These are phyloP conservation scores for Dendrostoma leiphaemia DNA, from an alignment of 2,329 filamentous ascomycete species.

Conservation along the genomic window DNA sequence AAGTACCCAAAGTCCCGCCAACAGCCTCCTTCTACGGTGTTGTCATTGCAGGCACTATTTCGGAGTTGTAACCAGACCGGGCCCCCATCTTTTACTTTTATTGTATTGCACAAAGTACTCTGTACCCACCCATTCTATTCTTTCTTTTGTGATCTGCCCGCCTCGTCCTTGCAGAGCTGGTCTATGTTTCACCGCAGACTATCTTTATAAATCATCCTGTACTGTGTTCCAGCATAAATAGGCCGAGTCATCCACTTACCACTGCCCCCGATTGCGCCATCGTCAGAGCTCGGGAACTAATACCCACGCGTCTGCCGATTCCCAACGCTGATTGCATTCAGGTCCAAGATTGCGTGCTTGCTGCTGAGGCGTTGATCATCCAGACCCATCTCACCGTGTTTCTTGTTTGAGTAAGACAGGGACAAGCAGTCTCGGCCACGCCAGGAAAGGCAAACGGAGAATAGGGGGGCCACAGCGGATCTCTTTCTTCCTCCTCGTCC, in stretches of 20 bases:
- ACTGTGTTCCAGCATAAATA: conserved; percentile 4
- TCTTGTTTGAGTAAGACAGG: conserved; percentile 14
- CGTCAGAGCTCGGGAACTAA: conserved; percentile 1
- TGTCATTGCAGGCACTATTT: too few relatives aligned
- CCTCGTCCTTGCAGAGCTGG: not conserved
- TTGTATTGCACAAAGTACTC: too few relatives aligned
- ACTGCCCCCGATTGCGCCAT: conserved; percentile 14
- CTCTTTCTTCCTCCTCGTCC: not conserved
- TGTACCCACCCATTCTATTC: too few relatives aligned
- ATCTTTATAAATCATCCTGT: not conserved
- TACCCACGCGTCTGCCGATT: conserved; percentile 8
- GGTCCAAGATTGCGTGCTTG: conserved; percentile 17
- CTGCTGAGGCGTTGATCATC: conserved; percentile 10
- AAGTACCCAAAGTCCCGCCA: too few relatives aligned
- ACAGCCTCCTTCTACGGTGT: too few relatives aligned
- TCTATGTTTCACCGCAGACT: not conserved
- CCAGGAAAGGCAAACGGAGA: not conserved
- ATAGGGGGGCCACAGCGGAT: not conserved
- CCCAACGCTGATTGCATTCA: conserved; percentile 12
- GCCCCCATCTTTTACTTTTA: too few relatives aligned
- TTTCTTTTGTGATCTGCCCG: too few relatives aligned
- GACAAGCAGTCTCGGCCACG: not conserved
- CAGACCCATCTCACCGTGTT: not conserved
- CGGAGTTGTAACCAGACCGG: too few relatives aligned
- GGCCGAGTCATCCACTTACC: conserved; percentile 3